Evolutionary conservation across 495 filamentous ascomycete species (phyloP), one percentile per base, ranked within the genome.

Genomic region (Neurospora sp.): DNA sequence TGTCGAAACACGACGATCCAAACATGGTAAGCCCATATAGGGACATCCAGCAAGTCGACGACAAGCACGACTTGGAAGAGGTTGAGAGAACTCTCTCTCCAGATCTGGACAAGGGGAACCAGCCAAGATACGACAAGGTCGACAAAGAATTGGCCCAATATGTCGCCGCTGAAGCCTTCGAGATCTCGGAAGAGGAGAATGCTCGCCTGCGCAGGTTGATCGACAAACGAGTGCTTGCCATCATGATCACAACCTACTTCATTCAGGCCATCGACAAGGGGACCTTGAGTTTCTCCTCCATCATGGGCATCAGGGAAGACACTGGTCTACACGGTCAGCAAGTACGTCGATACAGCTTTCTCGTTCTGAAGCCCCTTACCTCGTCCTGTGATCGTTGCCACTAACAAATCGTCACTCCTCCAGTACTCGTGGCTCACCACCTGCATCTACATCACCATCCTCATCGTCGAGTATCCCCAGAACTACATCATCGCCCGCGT

Each of bases 211-310:
- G 85, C 42, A 81, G 76, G 31, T 66, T 87, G 75, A 85, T 89
- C 59, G 85, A 89, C 71, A 82, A 77, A 69, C 80, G 85, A 27
- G 80, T 88, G 16, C 76, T 89, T 31, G 77, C 80, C 12, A 79
- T 89, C 71, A 88, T 89, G 86, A 82, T 88, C 62, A 76, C 82
- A 12, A 88, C 87, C 9, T 93, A 92, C 79, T 93, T 93, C 76
- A 79, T 92, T 3, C 91, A 93, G 71, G 89, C 90, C n/a, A 84
- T 93, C 39, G 90, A 92, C 75, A 92, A 92, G 80, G 90, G 90
- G 10, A 92, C 89, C 1, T 78, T 93, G 83, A 89, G 87, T 4
- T 92, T 91, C 77, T 85, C 90, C 5, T 89, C 90, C 20, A 91
- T 92, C 70, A 92, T 92, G 90, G 89, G 88, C 3, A 87, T 92